Base-by-base conservation (phyloP, 1,139 yeast species). In the Yamadazyma mexicana region DNA sequence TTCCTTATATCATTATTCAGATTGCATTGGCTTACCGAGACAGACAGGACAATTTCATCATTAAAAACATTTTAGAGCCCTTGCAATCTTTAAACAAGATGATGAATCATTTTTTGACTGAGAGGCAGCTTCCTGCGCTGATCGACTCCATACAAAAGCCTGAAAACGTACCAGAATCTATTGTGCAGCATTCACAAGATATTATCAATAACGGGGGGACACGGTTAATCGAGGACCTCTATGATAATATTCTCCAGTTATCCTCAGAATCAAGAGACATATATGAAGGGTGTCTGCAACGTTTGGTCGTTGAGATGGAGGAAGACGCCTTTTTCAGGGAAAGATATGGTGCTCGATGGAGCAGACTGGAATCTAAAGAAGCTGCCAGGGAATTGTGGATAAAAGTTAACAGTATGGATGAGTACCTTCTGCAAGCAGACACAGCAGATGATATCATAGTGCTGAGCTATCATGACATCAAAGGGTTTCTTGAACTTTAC, bases 1-100 rank as follows among this genome's bases (percentile, higher is more conserved):
- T 87, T 2, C 96, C 96, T 0, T 77, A 77, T 46, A 63, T 74
- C 6, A 75, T 87, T 2, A 75, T 87, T 37, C 87, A 84, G 49
- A 74, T 80, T 2, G 78, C 87, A 1, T 79, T 77, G 40, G 84
- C 92, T 0, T 86, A 79, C 52, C 72, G 77, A 40, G 89, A 83
- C 45, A 70, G 91, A 48, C 81, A 81, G 43, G 78, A 79, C 14
- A 67, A 64, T 5, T 85, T 73, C 52, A 64, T 85, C n/a, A 55
- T 64, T 14, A 70, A 69, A 25, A 72, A 73, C 37, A 58, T 88
- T 20, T 58, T 69, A 1, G 62, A 66, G 3, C 88, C 89, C 0
- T 54, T 83, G 2, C 69, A 68, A 24, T 63, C 74, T 3, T 58
- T 86, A 33, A 75, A 77, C 35, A 66, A 66, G 24, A 60, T 76